A percentile compares a stretch with the other conserved stretches of the same genome.
Conservation (phyloP, 306 rosid species). For the Trifolium subterraneum region DNA sequence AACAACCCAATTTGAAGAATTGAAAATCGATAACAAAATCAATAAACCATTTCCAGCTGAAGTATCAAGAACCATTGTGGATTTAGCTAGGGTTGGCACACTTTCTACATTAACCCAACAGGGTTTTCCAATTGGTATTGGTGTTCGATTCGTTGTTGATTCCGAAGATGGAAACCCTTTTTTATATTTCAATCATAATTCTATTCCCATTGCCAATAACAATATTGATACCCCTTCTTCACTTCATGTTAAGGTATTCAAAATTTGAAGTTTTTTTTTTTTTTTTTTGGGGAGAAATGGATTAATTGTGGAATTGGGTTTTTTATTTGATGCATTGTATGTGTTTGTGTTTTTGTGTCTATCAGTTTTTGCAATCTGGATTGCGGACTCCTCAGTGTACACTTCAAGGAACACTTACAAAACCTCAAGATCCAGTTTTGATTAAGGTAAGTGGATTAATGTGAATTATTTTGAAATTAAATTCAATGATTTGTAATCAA, state of each 20-base stretch:
- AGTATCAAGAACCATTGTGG: conserved; percentile 86
- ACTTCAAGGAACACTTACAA: conserved; percentile 72
- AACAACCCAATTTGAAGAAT: conserved; percentile 53
- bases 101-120: conserved; percentile 64
- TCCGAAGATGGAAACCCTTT: conserved; percentile 74
- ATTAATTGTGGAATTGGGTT: neutral
- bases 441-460: conserved; percentile 45
- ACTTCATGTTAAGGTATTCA: conserved; percentile 79
- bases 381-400: conserved; percentile 92
- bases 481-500: neutral
- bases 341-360: conserved; percentile 27
- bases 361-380: conserved; percentile 75
- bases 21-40: conserved; percentile 41
- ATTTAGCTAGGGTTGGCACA: conserved; percentile 71
- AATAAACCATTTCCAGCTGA: conserved; percentile 80
- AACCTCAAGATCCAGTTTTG: conserved; percentile 59
- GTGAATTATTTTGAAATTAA: neutral
- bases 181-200: conserved; percentile 56
- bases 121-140: conserved; percentile 80
- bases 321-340: conserved; percentile 4
- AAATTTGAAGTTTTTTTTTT: too few relatives aligned
- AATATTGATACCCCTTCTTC: conserved; percentile 53
- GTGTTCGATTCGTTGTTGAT: conserved; percentile 80
- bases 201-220: neutral
- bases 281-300: neutral